Conservation (phyloP, 2,329 filamentous ascomycete species). For the Microascus cirrosus region DNA sequence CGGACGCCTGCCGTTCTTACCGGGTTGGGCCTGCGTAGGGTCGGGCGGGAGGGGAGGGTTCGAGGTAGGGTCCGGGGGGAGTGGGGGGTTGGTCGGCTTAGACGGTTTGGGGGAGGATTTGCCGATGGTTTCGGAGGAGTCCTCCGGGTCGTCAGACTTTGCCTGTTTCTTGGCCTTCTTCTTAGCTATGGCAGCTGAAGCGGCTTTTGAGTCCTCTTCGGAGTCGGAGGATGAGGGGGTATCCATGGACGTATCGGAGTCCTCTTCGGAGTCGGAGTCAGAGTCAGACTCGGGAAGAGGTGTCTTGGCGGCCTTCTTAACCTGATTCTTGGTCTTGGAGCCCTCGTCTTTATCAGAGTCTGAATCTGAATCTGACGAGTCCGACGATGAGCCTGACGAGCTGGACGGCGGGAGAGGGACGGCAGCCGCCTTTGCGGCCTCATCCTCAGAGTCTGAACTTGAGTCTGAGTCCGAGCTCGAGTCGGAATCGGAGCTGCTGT, state of each 20-base stretch:
- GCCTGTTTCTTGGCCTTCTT: slow-evolving; percentile 18
- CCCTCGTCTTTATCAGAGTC: slow-evolving; percentile 26
- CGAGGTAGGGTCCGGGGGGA: slow-evolving; percentile 14
- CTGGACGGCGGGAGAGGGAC: slow-evolving; percentile 6
- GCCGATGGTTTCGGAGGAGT: slow-evolving; percentile 39
- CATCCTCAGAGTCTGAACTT: slow-evolving; percentile 8
- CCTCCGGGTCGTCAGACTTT: slow-evolving; percentile 24
- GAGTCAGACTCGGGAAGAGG: slow-evolving; percentile 30
- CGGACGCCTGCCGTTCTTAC: slow-evolving; percentile 25
- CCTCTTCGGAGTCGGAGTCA: slow-evolving; percentile 15
- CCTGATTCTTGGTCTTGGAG: slow-evolving; percentile 14
- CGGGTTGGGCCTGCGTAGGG: slow-evolving; percentile 30
- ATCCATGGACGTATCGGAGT: slow-evolving; percentile 17
- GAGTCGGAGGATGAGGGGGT: slow-evolving; percentile 16
- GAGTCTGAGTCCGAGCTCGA: slow-evolving; percentile 6
- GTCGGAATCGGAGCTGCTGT: background rate
- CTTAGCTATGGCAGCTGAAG: slow-evolving; percentile 12
- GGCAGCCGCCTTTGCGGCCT: slow-evolving; percentile 5
- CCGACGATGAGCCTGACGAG: slow-evolving; percentile 11
- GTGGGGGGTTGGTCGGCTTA: slow-evolving; percentile 18
- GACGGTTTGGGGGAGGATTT: slow-evolving; percentile 25
- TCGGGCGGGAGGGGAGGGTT: slow-evolving; percentile 43
- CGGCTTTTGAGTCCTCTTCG: slow-evolving; percentile 9
- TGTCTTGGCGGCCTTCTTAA: slow-evolving; percentile 24
- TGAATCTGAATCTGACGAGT: slow-evolving; percentile 17